Percentiles rank a stretch among this genome's conserved stretches.
Conservation (phyloP, 2,329 filamentous ascomycete genomes). For the Cladobotryum protrusum region DNA sequence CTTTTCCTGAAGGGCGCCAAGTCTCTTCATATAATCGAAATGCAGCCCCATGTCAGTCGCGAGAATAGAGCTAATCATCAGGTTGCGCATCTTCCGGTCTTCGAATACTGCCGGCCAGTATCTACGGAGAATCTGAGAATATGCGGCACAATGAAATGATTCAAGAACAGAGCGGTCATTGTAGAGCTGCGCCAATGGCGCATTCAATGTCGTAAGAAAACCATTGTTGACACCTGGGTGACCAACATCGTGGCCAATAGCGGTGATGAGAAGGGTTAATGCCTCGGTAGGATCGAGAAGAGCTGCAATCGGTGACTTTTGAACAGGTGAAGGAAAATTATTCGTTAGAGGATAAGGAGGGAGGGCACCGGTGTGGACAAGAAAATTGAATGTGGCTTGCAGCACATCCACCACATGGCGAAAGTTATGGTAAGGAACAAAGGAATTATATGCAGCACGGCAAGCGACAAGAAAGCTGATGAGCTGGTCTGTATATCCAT, state of each 20-base stretch:
- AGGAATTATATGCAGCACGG: conserved; percentile 89
- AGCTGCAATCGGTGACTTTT: conserved; percentile 61
- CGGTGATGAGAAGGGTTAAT: conserved; percentile 81
- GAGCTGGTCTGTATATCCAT: conserved; percentile 58
- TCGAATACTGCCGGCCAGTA: conserved; percentile 84
- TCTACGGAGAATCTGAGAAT: conserved; percentile 86
- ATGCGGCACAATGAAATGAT: conserved; percentile 95
- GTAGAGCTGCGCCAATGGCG: conserved; percentile 88
- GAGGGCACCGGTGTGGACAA: conserved; percentile 71
- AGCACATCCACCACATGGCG: conserved; percentile 94
- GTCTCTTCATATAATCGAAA: conserved; percentile 90
- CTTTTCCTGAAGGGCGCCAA: conserved; percentile 75
- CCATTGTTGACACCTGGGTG: conserved; percentile 98
- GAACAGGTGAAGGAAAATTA: conserved; percentile 21
- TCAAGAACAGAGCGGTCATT: conserved; percentile 96
- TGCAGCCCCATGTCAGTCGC: conserved; percentile 97
- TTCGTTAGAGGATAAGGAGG: conserved; percentile 54
- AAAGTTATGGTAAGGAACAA: conserved; percentile 97
- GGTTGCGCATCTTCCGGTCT: conserved; percentile 70
- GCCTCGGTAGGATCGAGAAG: conserved; percentile 83
- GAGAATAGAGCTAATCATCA: conserved; percentile 97
- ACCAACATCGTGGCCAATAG: conserved; percentile 96
- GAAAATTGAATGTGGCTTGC: conserved; percentile 86
- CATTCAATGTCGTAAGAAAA: conserved; percentile 85
- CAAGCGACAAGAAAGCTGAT: conserved; percentile 82